Conservation (phyloP, 1,284 basidiomycete genomes). For the Naganishia liquefaciens region DNA sequence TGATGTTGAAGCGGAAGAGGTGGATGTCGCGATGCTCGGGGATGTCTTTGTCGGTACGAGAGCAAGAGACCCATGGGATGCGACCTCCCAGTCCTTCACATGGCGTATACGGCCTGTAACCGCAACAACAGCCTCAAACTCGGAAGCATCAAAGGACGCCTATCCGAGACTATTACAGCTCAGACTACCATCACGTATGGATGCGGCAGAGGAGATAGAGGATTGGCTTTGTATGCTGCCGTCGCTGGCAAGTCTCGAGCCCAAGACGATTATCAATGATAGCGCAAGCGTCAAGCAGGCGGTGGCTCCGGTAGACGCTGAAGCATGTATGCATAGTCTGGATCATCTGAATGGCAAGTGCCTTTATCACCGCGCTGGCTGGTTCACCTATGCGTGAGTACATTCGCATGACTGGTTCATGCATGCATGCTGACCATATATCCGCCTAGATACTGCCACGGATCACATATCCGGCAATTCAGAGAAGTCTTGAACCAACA, state of each 20-base stretch:
- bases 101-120: background rate
- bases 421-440: background rate
- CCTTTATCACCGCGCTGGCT: constrained; percentile 59
- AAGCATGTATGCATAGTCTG: constrained; percentile 49
- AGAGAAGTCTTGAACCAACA: constrained; percentile 66
- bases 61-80: constrained; percentile 36
- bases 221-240: constrained; percentile 51
- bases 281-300: constrained; percentile 28
- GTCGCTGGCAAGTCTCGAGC: constrained; percentile 3
- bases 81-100: constrained; percentile 17
- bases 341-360: constrained; percentile 55
- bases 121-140: background rate
- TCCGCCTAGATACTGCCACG: no score
- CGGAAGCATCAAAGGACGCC: background rate
- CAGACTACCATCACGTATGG: constrained; percentile 8
- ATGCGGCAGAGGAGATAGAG: constrained; percentile 3
- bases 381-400: constrained; percentile 83
- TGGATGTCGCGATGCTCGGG: constrained; percentile 1
- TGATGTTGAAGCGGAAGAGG: background rate
- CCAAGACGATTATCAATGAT: constrained; percentile 33
- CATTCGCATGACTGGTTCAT: background rate
- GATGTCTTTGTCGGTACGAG: constrained; percentile 24
- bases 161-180: constrained; percentile 1
- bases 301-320: constrained; percentile 43
- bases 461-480: constrained; percentile 85